A percentile compares a stretch with the other conserved stretches of the same genome.
Conservation (phyloP, 129 eudicot genomes). For the Gnaphalium uliginosum region DNA sequence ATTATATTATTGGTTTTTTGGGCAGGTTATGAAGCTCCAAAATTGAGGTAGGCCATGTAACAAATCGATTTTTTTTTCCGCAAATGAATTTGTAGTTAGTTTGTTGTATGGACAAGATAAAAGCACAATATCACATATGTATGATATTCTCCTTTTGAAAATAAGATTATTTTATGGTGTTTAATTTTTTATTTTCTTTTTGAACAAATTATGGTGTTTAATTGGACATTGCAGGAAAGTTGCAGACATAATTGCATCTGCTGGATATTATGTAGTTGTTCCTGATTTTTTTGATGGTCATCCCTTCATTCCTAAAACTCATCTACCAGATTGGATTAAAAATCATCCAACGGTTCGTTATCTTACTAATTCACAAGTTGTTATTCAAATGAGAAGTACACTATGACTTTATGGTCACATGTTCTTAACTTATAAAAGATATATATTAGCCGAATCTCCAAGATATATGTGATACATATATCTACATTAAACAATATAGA, state of each 20-base stretch:
- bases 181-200: too few relatives aligned
- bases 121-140: neutral
- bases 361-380: neutral
- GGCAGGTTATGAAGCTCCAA: constrained; percentile 59
- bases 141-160: neutral
- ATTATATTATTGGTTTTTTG: neutral
- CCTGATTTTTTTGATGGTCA: constrained; percentile 71
- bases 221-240: constrained; percentile 50
- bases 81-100: neutral
- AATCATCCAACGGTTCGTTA: constrained; percentile 58
- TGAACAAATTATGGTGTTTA: too few relatives aligned
- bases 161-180: neutral
- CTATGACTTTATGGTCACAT: neutral
- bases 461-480: too few relatives aligned
- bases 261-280: constrained; percentile 72
- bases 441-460: neutral
- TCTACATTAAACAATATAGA: neutral
- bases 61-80: neutral
- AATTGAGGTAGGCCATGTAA: constrained; percentile 34
- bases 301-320: constrained; percentile 39
- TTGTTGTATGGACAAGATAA: neutral
- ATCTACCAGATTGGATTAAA: constrained; percentile 51
- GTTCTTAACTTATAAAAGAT: neutral
- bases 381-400: neutral
- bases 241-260: constrained; percentile 70